These are phyloP conservation scores for Lyophyllum shimeji DNA, from an alignment of 768 basidiomycete genomes.

Conservation along the genomic window DNA sequence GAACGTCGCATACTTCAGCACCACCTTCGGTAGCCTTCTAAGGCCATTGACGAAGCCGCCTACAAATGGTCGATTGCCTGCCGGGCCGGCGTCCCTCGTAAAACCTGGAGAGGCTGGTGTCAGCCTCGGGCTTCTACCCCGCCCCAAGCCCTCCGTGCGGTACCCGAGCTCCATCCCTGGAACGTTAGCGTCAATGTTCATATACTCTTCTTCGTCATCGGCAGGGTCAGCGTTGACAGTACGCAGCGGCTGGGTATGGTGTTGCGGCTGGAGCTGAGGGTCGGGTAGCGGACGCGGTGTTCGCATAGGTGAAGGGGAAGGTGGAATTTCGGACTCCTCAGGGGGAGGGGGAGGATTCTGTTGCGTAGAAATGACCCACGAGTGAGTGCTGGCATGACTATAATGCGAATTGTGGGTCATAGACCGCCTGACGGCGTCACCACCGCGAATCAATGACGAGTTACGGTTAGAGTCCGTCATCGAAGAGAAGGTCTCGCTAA, in stretches of 20 bases:
- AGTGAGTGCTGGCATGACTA: constrained; percentile 30
- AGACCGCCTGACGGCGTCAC: constrained; percentile 13
- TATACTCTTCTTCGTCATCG: constrained; percentile 32
- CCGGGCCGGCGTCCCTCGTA: neutral
- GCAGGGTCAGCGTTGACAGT: constrained; percentile 18
- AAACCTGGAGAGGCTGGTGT: neutral
- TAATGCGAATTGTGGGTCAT: constrained; percentile 20
- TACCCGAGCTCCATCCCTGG: constrained; percentile 16
- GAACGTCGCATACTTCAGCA: constrained; percentile 27
- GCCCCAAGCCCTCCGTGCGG: constrained; percentile 15
- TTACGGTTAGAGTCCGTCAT: constrained; percentile 17
- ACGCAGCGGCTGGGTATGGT: constrained; percentile 12
- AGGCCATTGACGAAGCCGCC: constrained; percentile 37
- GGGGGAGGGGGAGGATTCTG: constrained; percentile 31
- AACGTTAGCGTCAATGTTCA: constrained; percentile 23
- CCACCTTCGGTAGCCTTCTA: constrained; percentile 29
- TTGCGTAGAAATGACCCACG: constrained; percentile 38
- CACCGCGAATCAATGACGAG: constrained; percentile 9
- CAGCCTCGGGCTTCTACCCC: constrained; percentile 8
- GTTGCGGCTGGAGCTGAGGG: constrained; percentile 20
- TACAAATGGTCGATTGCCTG: constrained; percentile 29
- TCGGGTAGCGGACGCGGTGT: constrained; percentile 31
- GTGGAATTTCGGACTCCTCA: constrained; percentile 12
- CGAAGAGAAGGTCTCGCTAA: neutral
- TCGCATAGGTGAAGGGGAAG: constrained; percentile 22